A percentile compares a stretch with the other conserved stretches of the same genome.
These are phyloP conservation scores for Neurospora cerealis DNA, from an alignment of 495 filamentous ascomycete species.

Conservation along the genomic window DNA sequence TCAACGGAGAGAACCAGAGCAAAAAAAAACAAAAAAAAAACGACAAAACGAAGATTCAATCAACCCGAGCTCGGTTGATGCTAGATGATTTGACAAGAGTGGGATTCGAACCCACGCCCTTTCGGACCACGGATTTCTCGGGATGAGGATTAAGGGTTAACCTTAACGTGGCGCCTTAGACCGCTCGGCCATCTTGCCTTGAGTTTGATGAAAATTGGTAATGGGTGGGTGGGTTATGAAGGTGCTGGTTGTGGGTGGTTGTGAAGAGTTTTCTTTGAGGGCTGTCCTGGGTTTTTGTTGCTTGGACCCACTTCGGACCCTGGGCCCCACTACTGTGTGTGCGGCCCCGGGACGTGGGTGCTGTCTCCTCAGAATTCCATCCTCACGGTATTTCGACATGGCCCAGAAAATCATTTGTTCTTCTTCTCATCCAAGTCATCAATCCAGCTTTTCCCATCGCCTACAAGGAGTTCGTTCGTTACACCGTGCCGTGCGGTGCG, in stretches of 20 bases:
- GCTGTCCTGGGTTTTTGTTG: not conserved
- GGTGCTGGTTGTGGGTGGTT: not conserved
- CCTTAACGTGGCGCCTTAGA: not conserved
- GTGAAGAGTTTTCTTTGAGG: not conserved
- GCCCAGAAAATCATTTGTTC: no score
- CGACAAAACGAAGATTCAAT: not conserved
- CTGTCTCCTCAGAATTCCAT: no score
- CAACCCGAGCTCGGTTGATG: not conserved
- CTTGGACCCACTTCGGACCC: no score
- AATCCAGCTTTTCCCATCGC: no score
- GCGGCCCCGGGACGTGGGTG: no score
- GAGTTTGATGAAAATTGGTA: not conserved
- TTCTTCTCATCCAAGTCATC: no score
- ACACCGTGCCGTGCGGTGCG: no score
- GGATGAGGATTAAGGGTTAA: not conserved
- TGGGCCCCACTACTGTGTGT: no score
- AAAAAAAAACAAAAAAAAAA: not conserved
- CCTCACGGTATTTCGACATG: no score
- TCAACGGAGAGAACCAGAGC: not conserved
- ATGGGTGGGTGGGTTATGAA: not conserved
- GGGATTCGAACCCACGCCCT: constrained; percentile 31
- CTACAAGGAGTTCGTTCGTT: no score
- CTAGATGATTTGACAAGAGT: constrained; percentile 16
- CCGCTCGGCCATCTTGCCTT: no score
- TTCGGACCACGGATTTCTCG: constrained; percentile 23